Evolutionary conservation across 2,329 filamentous ascomycete species (phyloP).

Genomic region (Zalaria obscura): DNA sequence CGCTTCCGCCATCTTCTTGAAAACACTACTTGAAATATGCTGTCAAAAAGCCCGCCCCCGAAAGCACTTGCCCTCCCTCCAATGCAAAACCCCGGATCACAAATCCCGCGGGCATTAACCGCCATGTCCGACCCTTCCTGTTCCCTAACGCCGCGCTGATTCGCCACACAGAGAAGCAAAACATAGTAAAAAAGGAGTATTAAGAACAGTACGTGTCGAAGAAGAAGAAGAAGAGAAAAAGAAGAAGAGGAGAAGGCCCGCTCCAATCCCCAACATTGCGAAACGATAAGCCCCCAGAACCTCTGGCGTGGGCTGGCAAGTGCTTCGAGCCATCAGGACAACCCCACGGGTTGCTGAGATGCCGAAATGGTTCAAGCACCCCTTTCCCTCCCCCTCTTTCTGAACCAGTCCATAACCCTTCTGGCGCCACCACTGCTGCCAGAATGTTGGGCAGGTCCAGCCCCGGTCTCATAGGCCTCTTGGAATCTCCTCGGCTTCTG

Average conservation of each 20-base stretch:
- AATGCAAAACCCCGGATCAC: no score
- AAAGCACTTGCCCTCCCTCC: no score
- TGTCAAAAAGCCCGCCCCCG: no score
- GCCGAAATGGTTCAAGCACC: conserved; percentile 4
- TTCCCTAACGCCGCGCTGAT: no score
- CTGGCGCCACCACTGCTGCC: conserved; percentile 79
- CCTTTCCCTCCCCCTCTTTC: conserved; percentile 59
- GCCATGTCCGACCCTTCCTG: no score
- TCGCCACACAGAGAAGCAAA: background rate
- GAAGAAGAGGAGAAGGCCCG: background rate
- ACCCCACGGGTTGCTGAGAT: background rate
- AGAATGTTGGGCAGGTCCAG: conserved; percentile 35
- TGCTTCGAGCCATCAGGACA: background rate
- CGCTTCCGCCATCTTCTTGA: no score
- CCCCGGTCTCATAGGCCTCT: conserved; percentile 71
- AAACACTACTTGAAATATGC: no score
- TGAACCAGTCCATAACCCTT: conserved; percentile 97
- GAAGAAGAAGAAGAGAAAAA: background rate
- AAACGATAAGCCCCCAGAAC: background rate
- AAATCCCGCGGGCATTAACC: no score
- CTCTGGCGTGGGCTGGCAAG: no score
- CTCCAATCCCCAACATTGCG: background rate
- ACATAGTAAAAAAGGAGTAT: background rate
- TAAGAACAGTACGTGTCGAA: background rate
- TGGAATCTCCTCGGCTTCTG: conserved; percentile 78